phyloP scores from a whole-genome alignment of 1,284 basidiomycete genomes.

The Ustilago tritici region DNA sequence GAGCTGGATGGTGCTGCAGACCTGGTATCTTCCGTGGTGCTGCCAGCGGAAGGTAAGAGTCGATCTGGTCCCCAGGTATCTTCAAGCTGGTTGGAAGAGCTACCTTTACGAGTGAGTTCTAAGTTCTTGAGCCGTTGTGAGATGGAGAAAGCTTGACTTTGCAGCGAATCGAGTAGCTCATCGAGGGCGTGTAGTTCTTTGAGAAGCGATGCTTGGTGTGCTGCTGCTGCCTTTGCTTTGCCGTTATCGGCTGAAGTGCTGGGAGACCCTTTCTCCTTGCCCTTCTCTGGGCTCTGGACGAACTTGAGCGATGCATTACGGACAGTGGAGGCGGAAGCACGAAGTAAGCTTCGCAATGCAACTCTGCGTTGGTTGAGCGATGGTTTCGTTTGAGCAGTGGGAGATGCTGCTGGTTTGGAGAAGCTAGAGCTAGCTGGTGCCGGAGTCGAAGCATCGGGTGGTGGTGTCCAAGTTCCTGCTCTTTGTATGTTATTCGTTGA shows the following conservation, averaged over 20 bases:
- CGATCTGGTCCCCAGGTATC: conserved; percentile 43
- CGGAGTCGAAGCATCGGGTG: neutral
- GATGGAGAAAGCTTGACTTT: conserved; percentile 39
- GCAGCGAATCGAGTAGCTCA: conserved; percentile 29
- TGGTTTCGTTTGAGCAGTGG: neutral
- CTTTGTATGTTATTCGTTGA: neutral
- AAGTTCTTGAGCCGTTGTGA: conserved; percentile 36
- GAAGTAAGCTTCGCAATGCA: conserved; percentile 9
- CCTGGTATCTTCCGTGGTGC: conserved; percentile 3
- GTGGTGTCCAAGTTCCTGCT: neutral
- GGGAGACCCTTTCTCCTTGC: conserved; percentile 14
- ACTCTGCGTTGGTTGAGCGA: conserved; percentile 16
- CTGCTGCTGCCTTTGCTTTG: conserved; percentile 4
- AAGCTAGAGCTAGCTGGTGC: neutral
- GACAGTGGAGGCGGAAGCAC: neutral
- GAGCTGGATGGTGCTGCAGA: conserved; percentile 13
- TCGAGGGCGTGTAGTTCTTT: conserved; percentile 40
- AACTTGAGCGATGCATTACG: conserved; percentile 16
- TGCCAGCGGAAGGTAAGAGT: conserved; percentile 22
- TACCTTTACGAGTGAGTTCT: conserved; percentile 3
- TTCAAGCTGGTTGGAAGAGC: conserved; percentile 5
- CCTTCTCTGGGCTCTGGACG: conserved; percentile 22
- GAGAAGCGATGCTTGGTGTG: conserved; percentile 19
- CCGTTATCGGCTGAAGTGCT: neutral
- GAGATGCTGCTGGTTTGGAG: neutral